A percentile compares a stretch with the other conserved stretches of the same genome.
Conservation (phyloP, 495 filamentous ascomycete species). For the Daldinia caldariorum region DNA sequence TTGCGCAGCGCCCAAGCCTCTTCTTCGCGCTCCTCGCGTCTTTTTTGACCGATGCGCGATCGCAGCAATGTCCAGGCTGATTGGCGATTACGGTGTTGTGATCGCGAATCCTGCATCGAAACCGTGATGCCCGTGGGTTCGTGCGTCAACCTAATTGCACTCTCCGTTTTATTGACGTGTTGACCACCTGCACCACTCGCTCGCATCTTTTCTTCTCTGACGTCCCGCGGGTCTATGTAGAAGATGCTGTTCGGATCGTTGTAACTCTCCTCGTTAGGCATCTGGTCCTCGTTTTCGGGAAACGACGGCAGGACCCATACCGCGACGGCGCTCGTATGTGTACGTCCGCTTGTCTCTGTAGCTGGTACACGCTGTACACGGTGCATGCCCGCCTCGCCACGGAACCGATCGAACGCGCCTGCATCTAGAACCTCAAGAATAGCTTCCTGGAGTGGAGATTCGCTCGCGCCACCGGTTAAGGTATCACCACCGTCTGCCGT, state of each 20-base stretch:
- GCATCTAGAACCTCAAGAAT: constrained; percentile 82
- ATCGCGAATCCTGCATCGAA: constrained; percentile 89
- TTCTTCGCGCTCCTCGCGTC: constrained; percentile 86
- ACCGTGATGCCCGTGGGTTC: constrained; percentile 86
- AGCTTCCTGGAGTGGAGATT: constrained; percentile 78
- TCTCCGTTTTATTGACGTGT: constrained; percentile 98
- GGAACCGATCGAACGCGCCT: constrained; percentile 80
- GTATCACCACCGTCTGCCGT: constrained; percentile 65
- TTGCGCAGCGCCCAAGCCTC: constrained; percentile 75
- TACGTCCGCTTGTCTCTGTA: constrained; percentile 88
- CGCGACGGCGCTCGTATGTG: constrained; percentile 89
- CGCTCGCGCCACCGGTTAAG: constrained; percentile 63
- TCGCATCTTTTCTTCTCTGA: constrained; percentile 88
- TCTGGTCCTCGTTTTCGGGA: constrained; percentile 62
- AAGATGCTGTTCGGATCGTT: constrained; percentile 89
- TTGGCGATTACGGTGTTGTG: constrained; percentile 87
- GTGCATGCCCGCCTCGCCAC: constrained; percentile 92
- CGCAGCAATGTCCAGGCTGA: constrained; percentile 87
- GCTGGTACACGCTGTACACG: constrained; percentile 91
- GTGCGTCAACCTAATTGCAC: constrained; percentile 92
- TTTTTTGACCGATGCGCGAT: constrained; percentile 80
- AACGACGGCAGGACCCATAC: constrained; percentile 92
- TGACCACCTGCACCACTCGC: constrained; percentile 93
- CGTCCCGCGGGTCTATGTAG: constrained; percentile 87
- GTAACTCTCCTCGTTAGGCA: constrained; percentile 67